These are phyloP conservation scores for Teunomyces aglyptinius DNA, from an alignment of 805 yeast species.

Conservation along the genomic window DNA sequence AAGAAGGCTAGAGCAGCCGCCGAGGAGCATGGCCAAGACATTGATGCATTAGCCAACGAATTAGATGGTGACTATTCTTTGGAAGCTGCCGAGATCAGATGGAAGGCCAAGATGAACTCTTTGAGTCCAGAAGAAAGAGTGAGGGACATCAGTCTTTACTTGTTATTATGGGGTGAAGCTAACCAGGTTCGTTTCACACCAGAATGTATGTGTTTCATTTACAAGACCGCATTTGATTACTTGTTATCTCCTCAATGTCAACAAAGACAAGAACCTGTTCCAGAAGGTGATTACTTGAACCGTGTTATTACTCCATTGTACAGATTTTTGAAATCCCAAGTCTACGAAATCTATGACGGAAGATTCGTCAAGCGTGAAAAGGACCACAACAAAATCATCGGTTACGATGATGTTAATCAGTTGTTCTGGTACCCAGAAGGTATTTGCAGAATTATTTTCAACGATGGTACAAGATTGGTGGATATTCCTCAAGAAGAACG, in stretches of 20 bases:
- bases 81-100: conserved; percentile 81
- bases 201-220: conserved; percentile 82
- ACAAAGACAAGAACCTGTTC: conserved; percentile 78
- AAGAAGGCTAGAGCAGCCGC: conserved; percentile 72
- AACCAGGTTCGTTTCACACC: conserved; percentile 91
- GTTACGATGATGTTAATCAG: conserved; percentile 98
- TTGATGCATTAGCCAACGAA: conserved; percentile 61
- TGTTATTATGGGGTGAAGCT: conserved; percentile 86
- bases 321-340: conserved; percentile 74
- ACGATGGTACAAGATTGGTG: conserved; percentile 88
- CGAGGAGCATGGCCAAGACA: conserved; percentile 61
- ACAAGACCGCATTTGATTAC: conserved; percentile 92
- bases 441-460: conserved; percentile 84
- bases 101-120: conserved; percentile 78
- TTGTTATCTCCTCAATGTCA: conserved; percentile 86
- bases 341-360: conserved; percentile 77
- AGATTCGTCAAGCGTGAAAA: conserved; percentile 81
- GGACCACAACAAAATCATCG: conserved; percentile 77
- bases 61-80: conserved; percentile 81
- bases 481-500: conserved; percentile 91
- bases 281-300: conserved; percentile 89
- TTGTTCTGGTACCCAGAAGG: conserved; percentile 99
- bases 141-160: conserved; percentile 72
- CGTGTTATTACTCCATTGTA: conserved; percentile 90
- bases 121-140: conserved; percentile 76